Evolutionary conservation across 2,329 filamentous ascomycete species (phyloP).

Genomic region (Helicocarpus griseus): DNA sequence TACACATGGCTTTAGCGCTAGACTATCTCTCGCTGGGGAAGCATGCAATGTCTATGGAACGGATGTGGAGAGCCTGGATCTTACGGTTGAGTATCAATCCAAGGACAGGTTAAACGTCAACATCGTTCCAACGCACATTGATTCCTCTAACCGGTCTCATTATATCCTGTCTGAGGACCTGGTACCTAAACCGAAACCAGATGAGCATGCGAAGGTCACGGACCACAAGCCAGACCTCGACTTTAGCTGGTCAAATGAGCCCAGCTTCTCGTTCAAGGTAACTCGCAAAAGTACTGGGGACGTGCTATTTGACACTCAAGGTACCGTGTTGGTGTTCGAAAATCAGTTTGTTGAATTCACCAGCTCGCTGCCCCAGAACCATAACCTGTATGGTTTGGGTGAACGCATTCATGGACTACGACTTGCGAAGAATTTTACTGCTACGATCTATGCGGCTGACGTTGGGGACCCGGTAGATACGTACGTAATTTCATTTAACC

Average conservation of each 20-base stretch:
- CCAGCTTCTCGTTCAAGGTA: slow-evolving; percentile 48
- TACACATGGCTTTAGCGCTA: slow-evolving; percentile 42
- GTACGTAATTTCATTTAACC: slow-evolving; percentile 17
- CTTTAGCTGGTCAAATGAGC: slow-evolving; percentile 48
- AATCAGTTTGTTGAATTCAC: slow-evolving; percentile 70
- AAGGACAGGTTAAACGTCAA: slow-evolving; percentile 58
- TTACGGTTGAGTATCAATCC: slow-evolving; percentile 60
- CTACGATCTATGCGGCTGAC: slow-evolving; percentile 60
- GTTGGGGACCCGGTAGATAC: slow-evolving; percentile 46
- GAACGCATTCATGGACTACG: slow-evolving; percentile 63
- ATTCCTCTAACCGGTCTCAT: slow-evolving; percentile 53
- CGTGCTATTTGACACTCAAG: slow-evolving; percentile 57
- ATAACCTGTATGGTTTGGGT: slow-evolving; percentile 67
- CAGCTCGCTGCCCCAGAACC: slow-evolving; percentile 56
- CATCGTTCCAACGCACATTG: slow-evolving; percentile 57
- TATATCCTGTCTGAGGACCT: slow-evolving; percentile 57
- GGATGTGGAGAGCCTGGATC: slow-evolving; percentile 56
- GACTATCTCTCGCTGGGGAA: slow-evolving; percentile 42
- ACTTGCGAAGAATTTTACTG: slow-evolving; percentile 62
- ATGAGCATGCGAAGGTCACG: slow-evolving; percentile 26
- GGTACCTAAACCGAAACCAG: slow-evolving; percentile 46
- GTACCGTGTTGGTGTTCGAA: slow-evolving; percentile 59
- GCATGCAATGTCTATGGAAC: slow-evolving; percentile 67
- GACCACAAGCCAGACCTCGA: slow-evolving; percentile 35
- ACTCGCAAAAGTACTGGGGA: slow-evolving; percentile 52